Percentiles rank a stretch among this genome's conserved stretches.
These are phyloP conservation scores for Pseudogymnoascus sp. DNA, from an alignment of 2,329 filamentous ascomycete species.

Conservation along the genomic window DNA sequence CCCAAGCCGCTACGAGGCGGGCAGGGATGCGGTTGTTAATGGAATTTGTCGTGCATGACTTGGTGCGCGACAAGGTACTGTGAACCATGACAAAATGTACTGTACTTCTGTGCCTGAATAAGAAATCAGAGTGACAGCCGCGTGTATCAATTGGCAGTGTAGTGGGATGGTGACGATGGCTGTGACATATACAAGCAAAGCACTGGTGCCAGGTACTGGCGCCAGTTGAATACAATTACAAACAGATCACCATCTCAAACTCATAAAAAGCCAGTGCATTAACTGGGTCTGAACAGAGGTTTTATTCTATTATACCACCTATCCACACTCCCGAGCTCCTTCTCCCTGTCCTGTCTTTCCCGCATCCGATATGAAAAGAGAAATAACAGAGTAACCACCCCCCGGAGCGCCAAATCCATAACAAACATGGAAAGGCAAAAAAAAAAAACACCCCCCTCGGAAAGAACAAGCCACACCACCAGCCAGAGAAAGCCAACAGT, in stretches of 20 bases:
- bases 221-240: background rate
- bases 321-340: background rate
- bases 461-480: background rate
- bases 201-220: no score
- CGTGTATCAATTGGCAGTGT: background rate
- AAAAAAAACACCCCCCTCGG: background rate
- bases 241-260: background rate
- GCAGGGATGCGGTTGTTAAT: background rate
- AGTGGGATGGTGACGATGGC: background rate
- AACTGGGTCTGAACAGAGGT: background rate
- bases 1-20: background rate
- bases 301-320: constrained; percentile 5
- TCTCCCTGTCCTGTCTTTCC: background rate
- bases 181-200: background rate
- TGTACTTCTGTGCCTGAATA: background rate
- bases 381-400: background rate
- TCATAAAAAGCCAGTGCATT: background rate
- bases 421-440: background rate
- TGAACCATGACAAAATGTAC: background rate
- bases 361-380: background rate
- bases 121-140: background rate
- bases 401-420: background rate
- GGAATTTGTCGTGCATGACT: constrained; percentile 1
- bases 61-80: background rate
- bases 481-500: constrained; percentile 2